Evolutionary conservation across 768 basidiomycete species (phyloP).

Genomic region (button mushroom (Agaricus bisporus)): DNA sequence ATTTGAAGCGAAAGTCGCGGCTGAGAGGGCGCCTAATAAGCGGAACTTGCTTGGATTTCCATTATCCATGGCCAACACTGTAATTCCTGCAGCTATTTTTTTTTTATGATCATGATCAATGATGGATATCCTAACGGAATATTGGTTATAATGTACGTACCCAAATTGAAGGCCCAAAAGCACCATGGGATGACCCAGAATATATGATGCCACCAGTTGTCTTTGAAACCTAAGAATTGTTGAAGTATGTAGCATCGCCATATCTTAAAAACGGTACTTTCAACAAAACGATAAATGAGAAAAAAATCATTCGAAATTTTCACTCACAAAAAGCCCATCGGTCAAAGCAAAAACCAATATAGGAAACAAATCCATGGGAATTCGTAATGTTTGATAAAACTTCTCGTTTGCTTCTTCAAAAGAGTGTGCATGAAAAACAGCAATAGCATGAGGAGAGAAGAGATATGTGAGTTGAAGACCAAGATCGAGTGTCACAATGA

Average conservation of each 20-base stretch:
- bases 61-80: too few species aligned
- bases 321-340: slow-evolving; percentile 1
- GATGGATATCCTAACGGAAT: not conserved
- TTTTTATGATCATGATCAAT: not conserved
- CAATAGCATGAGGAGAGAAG: not conserved
- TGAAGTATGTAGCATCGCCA: slow-evolving; percentile 5
- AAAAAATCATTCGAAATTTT: too few species aligned
- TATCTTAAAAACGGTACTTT: not conserved
- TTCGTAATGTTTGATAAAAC: not conserved
- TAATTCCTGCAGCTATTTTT: not conserved
- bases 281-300: not conserved
- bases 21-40: not conserved
- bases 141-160: not conserved
- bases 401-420: not conserved
- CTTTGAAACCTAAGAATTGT: not conserved
- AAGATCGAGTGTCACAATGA: not conserved
- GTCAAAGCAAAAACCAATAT: not conserved
- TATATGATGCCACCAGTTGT: not conserved
- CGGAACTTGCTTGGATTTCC: too few species aligned
- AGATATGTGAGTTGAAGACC: not conserved
- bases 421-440: not conserved
- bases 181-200: not conserved
- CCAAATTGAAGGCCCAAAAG: not conserved
- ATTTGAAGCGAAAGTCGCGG: not conserved
- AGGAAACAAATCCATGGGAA: not conserved